Evolutionary conservation across 2,329 filamentous ascomycete species (phyloP).

Genomic region (Calonectria leucothoes): DNA sequence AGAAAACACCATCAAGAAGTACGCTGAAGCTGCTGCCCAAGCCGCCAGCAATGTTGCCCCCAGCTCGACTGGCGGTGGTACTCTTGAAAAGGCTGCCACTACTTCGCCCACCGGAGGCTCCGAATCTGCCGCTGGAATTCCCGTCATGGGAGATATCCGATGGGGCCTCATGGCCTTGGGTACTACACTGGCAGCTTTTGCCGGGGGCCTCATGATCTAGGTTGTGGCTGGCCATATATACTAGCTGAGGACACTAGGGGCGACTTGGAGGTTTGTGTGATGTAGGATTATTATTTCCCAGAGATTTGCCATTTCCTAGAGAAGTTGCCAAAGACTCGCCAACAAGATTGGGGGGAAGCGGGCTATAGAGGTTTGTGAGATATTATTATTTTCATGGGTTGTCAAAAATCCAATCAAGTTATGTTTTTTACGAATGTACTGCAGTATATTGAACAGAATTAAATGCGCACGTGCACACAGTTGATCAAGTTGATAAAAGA

Average conservation of each 20-base stretch:
- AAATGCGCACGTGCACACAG: too few species aligned
- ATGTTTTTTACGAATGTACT: neutral
- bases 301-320: too few species aligned
- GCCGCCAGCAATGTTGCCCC: slow-evolving; percentile 32
- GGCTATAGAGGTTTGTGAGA: neutral
- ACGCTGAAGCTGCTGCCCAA: slow-evolving; percentile 26
- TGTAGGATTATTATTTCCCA: neutral
- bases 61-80: slow-evolving; percentile 33
- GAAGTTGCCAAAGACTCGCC: too few species aligned
- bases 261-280: neutral
- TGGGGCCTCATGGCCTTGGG: slow-evolving; percentile 39
- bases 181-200: slow-evolving; percentile 33
- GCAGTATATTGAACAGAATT: too few species aligned
- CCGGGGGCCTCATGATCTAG: slow-evolving; percentile 37
- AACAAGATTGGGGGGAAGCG: neutral
- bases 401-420: neutral
- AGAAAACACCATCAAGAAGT: slow-evolving; percentile 27
- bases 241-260: neutral
- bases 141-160: slow-evolving; percentile 35
- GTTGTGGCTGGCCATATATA: neutral
- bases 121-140: slow-evolving; percentile 31
- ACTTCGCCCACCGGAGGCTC: slow-evolving; percentile 24
- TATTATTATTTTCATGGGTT: neutral
- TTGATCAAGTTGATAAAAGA: too few species aligned
- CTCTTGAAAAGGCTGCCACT: slow-evolving; percentile 26